phyloP scores from a whole-genome alignment of 1,139 yeast species.

The Diutina siamensis region DNA sequence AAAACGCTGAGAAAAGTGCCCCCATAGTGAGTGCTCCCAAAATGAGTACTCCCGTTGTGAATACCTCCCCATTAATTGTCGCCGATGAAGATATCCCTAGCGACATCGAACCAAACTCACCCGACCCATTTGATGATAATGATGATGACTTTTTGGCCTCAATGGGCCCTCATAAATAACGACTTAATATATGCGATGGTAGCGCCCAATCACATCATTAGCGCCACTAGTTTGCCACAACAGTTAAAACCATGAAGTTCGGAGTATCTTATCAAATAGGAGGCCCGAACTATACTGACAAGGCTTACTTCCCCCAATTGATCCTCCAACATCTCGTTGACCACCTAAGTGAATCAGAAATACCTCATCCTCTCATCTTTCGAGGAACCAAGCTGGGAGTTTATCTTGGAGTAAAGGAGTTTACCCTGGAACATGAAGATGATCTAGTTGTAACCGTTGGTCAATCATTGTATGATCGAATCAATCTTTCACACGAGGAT shows the following conservation, averaged over 20 bases:
- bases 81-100: neutral
- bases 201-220: too few species aligned
- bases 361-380: slow-evolving; percentile 1
- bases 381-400: neutral
- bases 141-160: neutral
- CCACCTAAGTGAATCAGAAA: neutral
- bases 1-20: neutral
- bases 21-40: neutral
- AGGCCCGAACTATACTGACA: neutral
- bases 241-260: neutral
- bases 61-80: neutral
- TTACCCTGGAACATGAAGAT: neutral
- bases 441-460: neutral
- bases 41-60: neutral
- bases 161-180: neutral
- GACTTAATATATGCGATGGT: neutral
- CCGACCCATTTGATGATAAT: slow-evolving; percentile 1
- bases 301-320: slow-evolving; percentile 1
- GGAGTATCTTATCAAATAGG: neutral
- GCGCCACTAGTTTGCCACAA: too few species aligned
- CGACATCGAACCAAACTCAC: neutral
- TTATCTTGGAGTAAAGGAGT: neutral
- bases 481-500: neutral
- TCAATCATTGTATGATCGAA: neutral
- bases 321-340: neutral